A percentile compares a stretch with the other conserved stretches of the same genome.
phyloP scores from a whole-genome alignment of 371 early-diverging fungal genomes.

The Coelomomyces lativittatus region DNA sequence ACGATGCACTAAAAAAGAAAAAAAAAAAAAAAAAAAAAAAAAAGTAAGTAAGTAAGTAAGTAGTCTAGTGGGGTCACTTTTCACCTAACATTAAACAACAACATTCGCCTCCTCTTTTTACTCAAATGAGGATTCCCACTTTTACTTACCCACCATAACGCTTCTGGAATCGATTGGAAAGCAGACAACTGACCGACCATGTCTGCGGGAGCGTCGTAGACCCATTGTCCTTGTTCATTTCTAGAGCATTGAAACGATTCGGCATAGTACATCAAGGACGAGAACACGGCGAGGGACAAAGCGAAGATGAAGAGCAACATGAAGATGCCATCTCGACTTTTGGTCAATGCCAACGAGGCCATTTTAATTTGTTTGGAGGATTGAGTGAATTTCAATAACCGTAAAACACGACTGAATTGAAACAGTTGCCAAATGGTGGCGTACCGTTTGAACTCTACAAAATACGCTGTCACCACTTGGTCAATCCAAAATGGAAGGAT shows the following conservation, averaged over 20 bases:
- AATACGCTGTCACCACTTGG: background rate
- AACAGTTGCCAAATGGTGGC: background rate
- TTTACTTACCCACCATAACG: background rate
- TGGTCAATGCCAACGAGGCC: background rate
- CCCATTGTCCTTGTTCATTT: background rate
- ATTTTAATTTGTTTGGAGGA: background rate
- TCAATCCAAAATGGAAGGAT: background rate
- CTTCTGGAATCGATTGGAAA: background rate
- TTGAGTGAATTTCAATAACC: background rate
- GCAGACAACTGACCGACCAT: background rate
- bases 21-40: background rate
- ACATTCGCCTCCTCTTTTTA: too few species aligned
- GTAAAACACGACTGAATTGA: background rate
- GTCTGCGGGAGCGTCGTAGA: background rate
- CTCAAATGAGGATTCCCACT: too few species aligned
- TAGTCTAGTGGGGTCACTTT: too few species aligned
- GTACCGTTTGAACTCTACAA: background rate
- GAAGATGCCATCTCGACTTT: background rate
- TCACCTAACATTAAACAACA: too few species aligned
- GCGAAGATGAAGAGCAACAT: background rate
- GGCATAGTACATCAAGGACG: background rate
- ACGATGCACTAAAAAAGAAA: background rate
- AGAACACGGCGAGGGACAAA: background rate
- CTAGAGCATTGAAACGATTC: background rate
- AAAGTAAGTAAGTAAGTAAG: background rate